Evolutionary conservation across 768 basidiomycete species (phyloP).

Genomic region (Trichaptum fuscoviolaceum): DNA sequence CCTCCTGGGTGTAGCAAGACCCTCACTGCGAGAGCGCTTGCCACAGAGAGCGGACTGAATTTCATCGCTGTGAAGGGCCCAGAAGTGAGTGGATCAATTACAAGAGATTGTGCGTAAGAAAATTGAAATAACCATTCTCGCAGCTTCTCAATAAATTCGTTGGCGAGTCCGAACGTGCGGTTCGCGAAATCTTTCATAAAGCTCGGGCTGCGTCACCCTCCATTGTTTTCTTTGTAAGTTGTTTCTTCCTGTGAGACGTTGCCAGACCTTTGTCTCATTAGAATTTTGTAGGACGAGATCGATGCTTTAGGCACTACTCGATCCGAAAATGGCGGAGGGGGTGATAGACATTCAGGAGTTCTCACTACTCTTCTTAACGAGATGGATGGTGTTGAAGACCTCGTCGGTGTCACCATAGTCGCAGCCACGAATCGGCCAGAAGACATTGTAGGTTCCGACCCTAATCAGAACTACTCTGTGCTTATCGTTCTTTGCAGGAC

Average conservation of each 20-base stretch:
- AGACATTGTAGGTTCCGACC: slow-evolving; percentile 57
- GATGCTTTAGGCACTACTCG: slow-evolving; percentile 88
- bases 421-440: slow-evolving; percentile 97
- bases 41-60: slow-evolving; percentile 90
- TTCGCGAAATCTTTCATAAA: slow-evolving; percentile 93
- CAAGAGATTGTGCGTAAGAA: background rate
- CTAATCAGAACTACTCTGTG: slow-evolving; percentile 1
- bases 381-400: slow-evolving; percentile 97
- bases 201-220: slow-evolving; percentile 92
- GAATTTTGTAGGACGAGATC: slow-evolving; percentile 76
- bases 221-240: slow-evolving; percentile 90
- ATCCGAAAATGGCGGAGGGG: slow-evolving; percentile 44
- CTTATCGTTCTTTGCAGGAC: slow-evolving; percentile 49
- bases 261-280: background rate
- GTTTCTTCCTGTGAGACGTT: background rate
- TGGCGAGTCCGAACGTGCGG: slow-evolving; percentile 93
- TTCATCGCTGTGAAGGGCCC: slow-evolving; percentile 97
- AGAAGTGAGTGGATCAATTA: slow-evolving; percentile 52
- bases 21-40: slow-evolving; percentile 84
- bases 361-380: slow-evolving; percentile 92
- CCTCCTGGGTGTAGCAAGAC: slow-evolving; percentile 99
- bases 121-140: slow-evolving; percentile 1
- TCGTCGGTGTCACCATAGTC: slow-evolving; percentile 90
- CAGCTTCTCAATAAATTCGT: slow-evolving; percentile 96
- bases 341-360: slow-evolving; percentile 75